Percentiles rank a stretch among this genome's conserved stretches.
Evolutionary conservation across 495 filamentous ascomycete genomes (phyloP).

Genomic region (Massariosphaeria phaeospora): DNA sequence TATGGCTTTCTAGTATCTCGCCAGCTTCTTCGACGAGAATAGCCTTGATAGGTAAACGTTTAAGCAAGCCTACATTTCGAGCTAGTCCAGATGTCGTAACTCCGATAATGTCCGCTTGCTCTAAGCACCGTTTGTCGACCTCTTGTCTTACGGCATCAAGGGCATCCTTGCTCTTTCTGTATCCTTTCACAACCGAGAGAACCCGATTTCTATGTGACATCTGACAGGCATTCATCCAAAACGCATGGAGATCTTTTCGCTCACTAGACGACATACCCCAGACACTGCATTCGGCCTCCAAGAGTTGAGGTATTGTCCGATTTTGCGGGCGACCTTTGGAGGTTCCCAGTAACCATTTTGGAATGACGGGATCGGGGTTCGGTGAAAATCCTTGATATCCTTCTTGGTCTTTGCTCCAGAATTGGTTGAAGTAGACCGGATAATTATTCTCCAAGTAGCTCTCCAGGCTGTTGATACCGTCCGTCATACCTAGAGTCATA

Average conservation of each 20-base stretch:
- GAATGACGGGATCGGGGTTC: constrained; percentile 8
- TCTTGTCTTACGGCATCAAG: constrained; percentile 46
- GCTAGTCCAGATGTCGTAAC: constrained; percentile 73
- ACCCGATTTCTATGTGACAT: constrained; percentile 40
- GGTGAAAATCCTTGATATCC: constrained; percentile 29
- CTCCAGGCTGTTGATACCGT: neutral
- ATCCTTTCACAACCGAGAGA: constrained; percentile 34
- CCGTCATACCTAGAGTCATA: neutral
- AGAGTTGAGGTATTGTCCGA: neutral
- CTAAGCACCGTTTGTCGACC: constrained; percentile 50
- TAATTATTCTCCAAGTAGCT: neutral
- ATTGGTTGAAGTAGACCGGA: neutral
- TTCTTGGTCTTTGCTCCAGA: constrained; percentile 30
- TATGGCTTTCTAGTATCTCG: constrained; percentile 69
- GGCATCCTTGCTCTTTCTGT: constrained; percentile 36
- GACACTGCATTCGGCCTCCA: neutral
- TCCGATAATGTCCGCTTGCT: constrained; percentile 60
- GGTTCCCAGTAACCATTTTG: constrained; percentile 15
- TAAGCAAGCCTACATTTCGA: constrained; percentile 57
- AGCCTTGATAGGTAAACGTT: constrained; percentile 58
- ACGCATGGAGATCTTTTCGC: constrained; percentile 28
- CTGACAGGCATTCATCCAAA: constrained; percentile 48
- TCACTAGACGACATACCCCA: constrained; percentile 31
- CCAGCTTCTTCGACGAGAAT: constrained; percentile 74
- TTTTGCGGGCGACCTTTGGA: neutral